phyloP scores from a whole-genome alignment of 306 rosid species.

The Nissolia schottii region DNA sequence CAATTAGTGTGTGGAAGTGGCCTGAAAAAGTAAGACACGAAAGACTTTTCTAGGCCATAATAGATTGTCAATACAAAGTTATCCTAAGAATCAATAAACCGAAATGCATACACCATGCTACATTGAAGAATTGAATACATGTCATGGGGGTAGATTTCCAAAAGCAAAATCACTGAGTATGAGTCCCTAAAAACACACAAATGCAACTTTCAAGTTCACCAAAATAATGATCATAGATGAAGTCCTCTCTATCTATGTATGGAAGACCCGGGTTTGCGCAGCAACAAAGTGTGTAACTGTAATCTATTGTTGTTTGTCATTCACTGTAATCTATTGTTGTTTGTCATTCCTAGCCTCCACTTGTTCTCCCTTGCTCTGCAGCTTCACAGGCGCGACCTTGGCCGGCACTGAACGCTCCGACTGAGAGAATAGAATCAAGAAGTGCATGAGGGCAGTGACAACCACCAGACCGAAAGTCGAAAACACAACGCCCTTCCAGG shows the following conservation, averaged over 20 bases:
- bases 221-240: constrained; percentile 4
- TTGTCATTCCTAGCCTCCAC: constrained; percentile 36
- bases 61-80: constrained; percentile 24
- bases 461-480: constrained; percentile 48
- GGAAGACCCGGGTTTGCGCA: constrained; percentile 3
- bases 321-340: constrained; percentile 45
- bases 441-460: constrained; percentile 74
- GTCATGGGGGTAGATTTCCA: background rate
- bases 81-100: constrained; percentile 35
- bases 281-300: too few relatives aligned
- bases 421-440: constrained; percentile 82
- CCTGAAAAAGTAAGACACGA: background rate
- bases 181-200: constrained; percentile 9
- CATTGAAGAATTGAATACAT: constrained; percentile 18
- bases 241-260: constrained; percentile 16
- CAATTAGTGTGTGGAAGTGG: background rate
- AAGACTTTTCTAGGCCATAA: constrained; percentile 9
- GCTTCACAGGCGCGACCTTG: constrained; percentile 54
- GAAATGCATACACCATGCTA: constrained; percentile 21
- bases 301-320: constrained; percentile 50
- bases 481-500: constrained; percentile 85
- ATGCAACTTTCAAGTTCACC: constrained; percentile 9
- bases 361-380: constrained; percentile 33
- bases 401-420: constrained; percentile 82
- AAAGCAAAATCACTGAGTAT: constrained; percentile 20